These are phyloP conservation scores for Eucalyptus erythrocorys DNA, from an alignment of 345 rosid genomes.

Conservation along the genomic window DNA sequence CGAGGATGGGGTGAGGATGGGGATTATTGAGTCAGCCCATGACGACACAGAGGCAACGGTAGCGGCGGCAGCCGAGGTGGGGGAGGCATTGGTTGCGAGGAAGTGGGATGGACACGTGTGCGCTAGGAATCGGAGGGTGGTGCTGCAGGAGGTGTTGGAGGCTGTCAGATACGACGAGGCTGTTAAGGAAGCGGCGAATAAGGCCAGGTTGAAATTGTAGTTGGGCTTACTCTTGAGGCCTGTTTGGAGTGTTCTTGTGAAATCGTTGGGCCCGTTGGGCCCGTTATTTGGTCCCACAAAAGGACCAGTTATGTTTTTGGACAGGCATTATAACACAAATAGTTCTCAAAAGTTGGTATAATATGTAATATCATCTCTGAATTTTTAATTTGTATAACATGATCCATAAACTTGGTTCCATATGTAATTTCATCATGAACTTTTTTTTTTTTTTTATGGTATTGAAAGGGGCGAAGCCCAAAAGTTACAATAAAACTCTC, in stretches of 20 bases:
- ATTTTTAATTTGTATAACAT: too few relatives aligned
- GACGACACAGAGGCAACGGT: slow-evolving; percentile 32
- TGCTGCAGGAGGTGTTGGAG: slow-evolving; percentile 9
- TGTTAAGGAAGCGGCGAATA: neutral
- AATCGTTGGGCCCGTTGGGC: neutral
- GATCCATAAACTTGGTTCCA: neutral
- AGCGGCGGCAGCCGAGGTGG: slow-evolving; percentile 28
- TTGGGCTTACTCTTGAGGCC: neutral
- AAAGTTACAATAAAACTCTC: too few relatives aligned
- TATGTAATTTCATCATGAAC: too few relatives aligned
- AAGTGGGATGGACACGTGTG: slow-evolving; percentile 43
- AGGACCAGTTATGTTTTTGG: too few relatives aligned
- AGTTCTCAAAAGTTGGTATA: too few relatives aligned
- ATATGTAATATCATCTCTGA: too few relatives aligned
- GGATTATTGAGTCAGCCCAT: slow-evolving; percentile 32
- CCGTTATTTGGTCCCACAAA: neutral
- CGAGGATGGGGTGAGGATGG: slow-evolving; percentile 23
- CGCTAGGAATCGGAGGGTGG: slow-evolving; percentile 26
- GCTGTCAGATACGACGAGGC: slow-evolving; percentile 1
- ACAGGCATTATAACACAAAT: too few relatives aligned
- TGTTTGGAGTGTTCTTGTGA: neutral
- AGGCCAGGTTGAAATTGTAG: neutral
- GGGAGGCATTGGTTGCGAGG: slow-evolving; percentile 18
- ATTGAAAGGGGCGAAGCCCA: too few relatives aligned
- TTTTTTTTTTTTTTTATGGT: too few relatives aligned